A percentile compares a stretch with the other conserved stretches of the same genome.
These are phyloP conservation scores for Psidium guajava DNA, from an alignment of 345 rosid species.

Conservation along the genomic window DNA sequence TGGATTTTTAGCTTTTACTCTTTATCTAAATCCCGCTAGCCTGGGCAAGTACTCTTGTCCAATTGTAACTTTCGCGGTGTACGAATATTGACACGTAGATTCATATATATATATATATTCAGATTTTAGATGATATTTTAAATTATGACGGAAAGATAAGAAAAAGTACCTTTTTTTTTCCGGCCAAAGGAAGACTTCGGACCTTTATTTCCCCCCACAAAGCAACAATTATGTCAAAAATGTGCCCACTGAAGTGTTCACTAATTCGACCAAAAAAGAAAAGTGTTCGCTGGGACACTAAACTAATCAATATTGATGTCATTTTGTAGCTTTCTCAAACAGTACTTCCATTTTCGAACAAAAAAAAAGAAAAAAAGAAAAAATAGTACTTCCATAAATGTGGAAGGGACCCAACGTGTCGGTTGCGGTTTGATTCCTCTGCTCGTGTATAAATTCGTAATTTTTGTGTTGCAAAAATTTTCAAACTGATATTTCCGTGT, in stretches of 20 bases:
- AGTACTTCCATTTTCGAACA: not conserved
- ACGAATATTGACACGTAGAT: not conserved
- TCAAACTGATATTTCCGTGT: rapidly evolving
- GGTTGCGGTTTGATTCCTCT: not conserved
- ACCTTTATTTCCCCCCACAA: not conserved
- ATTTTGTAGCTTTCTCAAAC: not conserved
- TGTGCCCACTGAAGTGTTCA: too few species aligned
- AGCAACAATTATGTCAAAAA: not conserved
- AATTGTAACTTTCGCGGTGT: too few species aligned
- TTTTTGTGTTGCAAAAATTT: not conserved
- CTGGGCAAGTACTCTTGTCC: too few species aligned
- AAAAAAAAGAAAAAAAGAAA: too few species aligned
- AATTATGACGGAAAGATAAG: not conserved
- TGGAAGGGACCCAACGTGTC: not conserved
- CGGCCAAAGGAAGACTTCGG: not conserved
- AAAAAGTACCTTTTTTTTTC: not conserved
- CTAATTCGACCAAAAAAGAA: too few species aligned
- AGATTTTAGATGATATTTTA: not conserved
- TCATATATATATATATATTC: not conserved
- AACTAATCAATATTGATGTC: not conserved
- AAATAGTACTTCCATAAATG: not conserved
- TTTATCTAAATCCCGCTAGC: too few species aligned
- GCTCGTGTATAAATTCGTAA: not conserved
- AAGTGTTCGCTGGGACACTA: not conserved
- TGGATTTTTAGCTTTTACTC: too few species aligned